Evolutionary conservation across 441 rosid species (phyloP).

Genomic region (Pelargonium citronellum): DNA sequence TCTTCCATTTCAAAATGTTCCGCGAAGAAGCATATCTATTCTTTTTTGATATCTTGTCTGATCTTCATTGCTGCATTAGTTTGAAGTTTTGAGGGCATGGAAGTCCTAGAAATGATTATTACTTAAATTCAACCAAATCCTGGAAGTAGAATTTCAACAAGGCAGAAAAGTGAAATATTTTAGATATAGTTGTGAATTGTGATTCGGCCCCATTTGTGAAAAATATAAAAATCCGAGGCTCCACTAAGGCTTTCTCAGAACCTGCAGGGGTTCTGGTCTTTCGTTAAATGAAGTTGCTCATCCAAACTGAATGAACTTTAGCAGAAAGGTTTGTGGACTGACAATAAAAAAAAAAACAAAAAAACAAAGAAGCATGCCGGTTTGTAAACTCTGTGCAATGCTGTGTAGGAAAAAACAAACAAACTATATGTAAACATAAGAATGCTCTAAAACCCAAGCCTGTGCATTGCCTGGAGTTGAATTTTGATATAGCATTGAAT

Average conservation of each 20-base stretch:
- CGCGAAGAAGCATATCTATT: background rate
- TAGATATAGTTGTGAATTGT: background rate
- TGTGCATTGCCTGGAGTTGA: background rate
- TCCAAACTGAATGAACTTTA: background rate
- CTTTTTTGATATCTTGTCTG: background rate
- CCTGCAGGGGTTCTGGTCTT: background rate
- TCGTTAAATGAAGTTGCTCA: background rate
- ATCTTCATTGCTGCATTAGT: background rate
- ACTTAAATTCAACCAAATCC: background rate
- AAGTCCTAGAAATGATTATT: background rate
- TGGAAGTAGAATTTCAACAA: background rate
- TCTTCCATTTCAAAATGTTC: background rate
- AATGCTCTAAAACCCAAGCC: background rate
- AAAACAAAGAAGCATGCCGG: no score
- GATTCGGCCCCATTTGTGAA: background rate
- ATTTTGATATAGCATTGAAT: background rate
- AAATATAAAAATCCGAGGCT: background rate
- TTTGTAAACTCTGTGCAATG: background rate
- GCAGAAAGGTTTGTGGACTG: background rate
- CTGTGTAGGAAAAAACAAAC: background rate
- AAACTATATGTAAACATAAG: background rate
- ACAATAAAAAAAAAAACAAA: no score
- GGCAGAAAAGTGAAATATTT: background rate
- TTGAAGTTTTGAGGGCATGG: background rate
- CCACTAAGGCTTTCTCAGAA: background rate